Evolutionary conservation across 176 grass and related monocot genomes (phyloP).

Genomic region (Eragrostis curvula): DNA sequence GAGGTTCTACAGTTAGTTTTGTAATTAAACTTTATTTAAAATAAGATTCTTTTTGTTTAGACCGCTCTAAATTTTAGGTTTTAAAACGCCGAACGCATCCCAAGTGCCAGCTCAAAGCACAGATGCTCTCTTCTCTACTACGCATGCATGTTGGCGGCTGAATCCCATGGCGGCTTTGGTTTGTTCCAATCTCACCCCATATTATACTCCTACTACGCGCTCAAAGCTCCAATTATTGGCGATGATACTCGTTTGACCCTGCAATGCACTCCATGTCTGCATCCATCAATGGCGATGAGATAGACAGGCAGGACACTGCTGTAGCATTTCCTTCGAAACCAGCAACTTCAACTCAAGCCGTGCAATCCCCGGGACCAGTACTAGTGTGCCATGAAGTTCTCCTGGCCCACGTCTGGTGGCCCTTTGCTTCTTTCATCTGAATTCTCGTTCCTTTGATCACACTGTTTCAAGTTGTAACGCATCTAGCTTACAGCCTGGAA

Average conservation of each 20-base stretch:
- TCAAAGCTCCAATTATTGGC: constrained; percentile 38
- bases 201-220: neutral
- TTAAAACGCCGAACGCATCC: too few species aligned
- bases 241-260: neutral
- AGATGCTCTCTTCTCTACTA: neutral
- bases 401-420: neutral
- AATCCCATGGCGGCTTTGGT: neutral
- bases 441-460: neutral
- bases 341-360: constrained; percentile 3
- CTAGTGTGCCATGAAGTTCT: constrained; percentile 7
- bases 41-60: too few species aligned
- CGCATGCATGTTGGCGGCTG: neutral
- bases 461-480: constrained; percentile 14
- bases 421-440: constrained; percentile 37
- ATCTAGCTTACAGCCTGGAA: constrained; percentile 11
- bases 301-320: neutral
- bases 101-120: neutral
- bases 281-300: neutral
- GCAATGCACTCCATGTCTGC: neutral
- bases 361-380: constrained; percentile 6
- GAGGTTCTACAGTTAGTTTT: too few species aligned
- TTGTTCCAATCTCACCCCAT: neutral
- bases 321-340: constrained; percentile 15
- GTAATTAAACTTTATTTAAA: too few species aligned
- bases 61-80: constrained; percentile 32